phyloP scores from a whole-genome alignment of 768 basidiomycete genomes.

The Tylopilus vinaceipallidus region DNA sequence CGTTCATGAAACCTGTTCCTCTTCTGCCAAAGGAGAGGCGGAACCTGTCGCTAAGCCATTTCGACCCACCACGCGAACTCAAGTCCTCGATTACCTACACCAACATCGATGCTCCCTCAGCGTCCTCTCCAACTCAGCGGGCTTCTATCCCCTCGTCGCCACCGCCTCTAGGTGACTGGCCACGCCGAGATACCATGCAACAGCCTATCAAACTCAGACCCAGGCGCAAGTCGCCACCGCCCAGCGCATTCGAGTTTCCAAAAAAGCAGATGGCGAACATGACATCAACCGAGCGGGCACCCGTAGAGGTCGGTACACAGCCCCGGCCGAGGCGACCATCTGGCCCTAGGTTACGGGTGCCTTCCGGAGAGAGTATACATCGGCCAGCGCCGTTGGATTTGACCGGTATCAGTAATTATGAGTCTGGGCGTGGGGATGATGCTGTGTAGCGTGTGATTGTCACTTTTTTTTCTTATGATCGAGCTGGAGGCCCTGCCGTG shows the following conservation, averaged over 20 bases:
- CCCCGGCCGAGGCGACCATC: constrained; percentile 33
- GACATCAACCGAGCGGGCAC: constrained; percentile 7
- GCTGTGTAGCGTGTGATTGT: constrained; percentile 1
- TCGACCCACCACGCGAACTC: constrained; percentile 7
- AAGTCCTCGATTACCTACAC: constrained; percentile 34
- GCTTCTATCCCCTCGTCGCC: constrained; percentile 31
- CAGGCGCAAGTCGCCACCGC: constrained; percentile 14
- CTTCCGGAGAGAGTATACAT: constrained; percentile 21
- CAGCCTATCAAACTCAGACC: constrained; percentile 16
- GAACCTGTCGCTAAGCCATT: constrained; percentile 9
- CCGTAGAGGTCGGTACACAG: constrained; percentile 4
- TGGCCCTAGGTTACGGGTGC: constrained; percentile 26
- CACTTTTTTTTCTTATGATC: too few species aligned
- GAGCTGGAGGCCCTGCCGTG: constrained; percentile 11
- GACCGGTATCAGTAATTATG: constrained; percentile 13
- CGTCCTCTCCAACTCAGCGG: constrained; percentile 8
- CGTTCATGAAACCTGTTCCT: constrained; percentile 17
- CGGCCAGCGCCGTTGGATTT: constrained; percentile 21
- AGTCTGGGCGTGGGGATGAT: background rate
- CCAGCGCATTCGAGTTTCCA: constrained; percentile 27
- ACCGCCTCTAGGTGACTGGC: constrained; percentile 55
- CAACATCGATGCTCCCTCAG: constrained; percentile 25
- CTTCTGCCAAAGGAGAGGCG: constrained; percentile 4
- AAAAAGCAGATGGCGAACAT: background rate
- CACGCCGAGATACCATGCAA: constrained; percentile 40